These are phyloP conservation scores for Cryptococcus maquisensis DNA, from an alignment of 1,284 basidiomycete genomes.

Conservation along the genomic window DNA sequence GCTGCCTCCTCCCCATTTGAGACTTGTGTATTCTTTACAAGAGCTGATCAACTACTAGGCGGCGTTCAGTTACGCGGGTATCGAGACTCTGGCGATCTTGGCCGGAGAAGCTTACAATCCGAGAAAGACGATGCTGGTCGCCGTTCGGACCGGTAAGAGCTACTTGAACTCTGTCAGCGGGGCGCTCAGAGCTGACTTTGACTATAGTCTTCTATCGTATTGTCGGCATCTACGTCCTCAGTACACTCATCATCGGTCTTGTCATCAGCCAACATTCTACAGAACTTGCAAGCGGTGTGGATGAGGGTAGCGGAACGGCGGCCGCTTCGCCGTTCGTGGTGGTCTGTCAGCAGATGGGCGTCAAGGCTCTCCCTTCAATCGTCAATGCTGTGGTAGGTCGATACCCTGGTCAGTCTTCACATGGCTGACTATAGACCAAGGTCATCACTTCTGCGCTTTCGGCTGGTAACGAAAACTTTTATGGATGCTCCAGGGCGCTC, in stretches of 20 bases:
- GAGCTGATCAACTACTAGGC: too few relatives aligned
- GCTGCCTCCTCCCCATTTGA: too few relatives aligned
- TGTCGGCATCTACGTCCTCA: conserved; percentile 58
- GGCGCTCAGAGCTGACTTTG: not conserved
- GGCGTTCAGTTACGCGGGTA: too few relatives aligned
- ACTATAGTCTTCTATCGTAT: conserved; percentile 62
- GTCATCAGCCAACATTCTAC: conserved; percentile 63
- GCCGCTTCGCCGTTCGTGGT: conserved; percentile 70
- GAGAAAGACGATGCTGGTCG: not conserved
- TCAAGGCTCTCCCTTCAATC: conserved; percentile 58
- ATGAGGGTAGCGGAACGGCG: conserved; percentile 51
- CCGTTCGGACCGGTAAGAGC: not conserved
- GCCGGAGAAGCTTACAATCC: too few relatives aligned
- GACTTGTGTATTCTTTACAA: too few relatives aligned
- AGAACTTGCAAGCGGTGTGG: not conserved
- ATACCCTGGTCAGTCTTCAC: too few relatives aligned
- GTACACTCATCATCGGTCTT: conserved; percentile 59
- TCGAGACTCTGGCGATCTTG: too few relatives aligned
- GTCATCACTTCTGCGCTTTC: conserved; percentile 74
- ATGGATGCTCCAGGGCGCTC: conserved; percentile 72
- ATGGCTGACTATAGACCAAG: too few relatives aligned
- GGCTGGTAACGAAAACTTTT: conserved; percentile 74
- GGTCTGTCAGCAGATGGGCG: conserved; percentile 69
- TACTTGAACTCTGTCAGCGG: not conserved
- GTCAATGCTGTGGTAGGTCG: conserved; percentile 46